Conservation (phyloP, 2,329 filamentous ascomycete species). For the Zasmidium cellare region DNA sequence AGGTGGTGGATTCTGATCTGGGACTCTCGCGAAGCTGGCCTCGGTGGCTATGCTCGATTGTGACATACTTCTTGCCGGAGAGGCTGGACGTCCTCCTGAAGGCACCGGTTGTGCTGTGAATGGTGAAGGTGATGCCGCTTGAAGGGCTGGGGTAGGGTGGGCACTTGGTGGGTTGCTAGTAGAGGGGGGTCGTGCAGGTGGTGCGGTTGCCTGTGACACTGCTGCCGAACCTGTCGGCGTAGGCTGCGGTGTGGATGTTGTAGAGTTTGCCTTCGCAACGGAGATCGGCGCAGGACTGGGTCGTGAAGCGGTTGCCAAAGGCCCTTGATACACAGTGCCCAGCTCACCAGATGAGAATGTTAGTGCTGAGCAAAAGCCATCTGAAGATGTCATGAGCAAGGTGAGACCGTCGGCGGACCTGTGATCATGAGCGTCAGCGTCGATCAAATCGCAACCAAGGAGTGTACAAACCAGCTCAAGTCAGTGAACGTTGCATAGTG, state of each 20-base stretch:
- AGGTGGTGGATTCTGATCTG: constrained; percentile 43
- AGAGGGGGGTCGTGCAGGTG: constrained; percentile 46
- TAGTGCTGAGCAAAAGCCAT: constrained; percentile 93
- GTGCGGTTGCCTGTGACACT: constrained; percentile 31
- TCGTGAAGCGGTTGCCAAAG: constrained; percentile 43
- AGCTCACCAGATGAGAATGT: constrained; percentile 83
- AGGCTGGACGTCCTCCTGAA: constrained; percentile 60
- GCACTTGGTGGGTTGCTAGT: constrained; percentile 12
- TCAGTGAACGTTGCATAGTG: constrained; percentile 98
- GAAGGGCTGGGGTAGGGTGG: constrained; percentile 9
- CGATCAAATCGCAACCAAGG: constrained; percentile 23
- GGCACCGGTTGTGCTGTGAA: constrained; percentile 36
- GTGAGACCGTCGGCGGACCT: constrained; percentile 74
- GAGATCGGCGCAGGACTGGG: constrained; percentile 43
- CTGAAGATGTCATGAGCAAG: constrained; percentile 92
- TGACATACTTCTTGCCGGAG: constrained; percentile 82
- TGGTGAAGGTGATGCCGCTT: constrained; percentile 56
- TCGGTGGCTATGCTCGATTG: constrained; percentile 76
- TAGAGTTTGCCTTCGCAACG: constrained; percentile 37
- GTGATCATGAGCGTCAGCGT: constrained; percentile 36
- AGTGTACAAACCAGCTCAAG: constrained; percentile 74
- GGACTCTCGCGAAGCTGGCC: constrained; percentile 42
- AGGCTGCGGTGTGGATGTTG: constrained; percentile 43
- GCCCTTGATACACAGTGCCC: constrained; percentile 75
- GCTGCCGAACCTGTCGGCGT: constrained; percentile 29